Percentiles rank a stretch among this genome's conserved stretches.
These are phyloP conservation scores for Schizothecium vesticola DNA, from an alignment of 495 filamentous ascomycete genomes.

Conservation along the genomic window DNA sequence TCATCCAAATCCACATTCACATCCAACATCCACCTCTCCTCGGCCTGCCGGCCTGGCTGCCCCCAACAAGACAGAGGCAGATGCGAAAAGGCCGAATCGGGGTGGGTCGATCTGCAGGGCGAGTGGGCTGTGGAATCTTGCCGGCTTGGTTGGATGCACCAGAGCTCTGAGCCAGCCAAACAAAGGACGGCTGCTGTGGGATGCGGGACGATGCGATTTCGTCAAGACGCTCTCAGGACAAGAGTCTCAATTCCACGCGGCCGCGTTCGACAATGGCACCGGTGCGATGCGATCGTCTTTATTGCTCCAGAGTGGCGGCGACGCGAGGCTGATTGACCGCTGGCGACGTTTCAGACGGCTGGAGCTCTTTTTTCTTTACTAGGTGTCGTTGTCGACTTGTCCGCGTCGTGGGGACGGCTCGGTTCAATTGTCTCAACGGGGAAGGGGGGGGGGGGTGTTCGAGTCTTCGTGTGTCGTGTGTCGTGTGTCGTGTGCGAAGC, in stretches of 20 bases:
- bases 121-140: background rate
- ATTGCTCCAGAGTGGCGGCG: background rate
- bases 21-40: background rate
- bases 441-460: background rate
- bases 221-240: background rate
- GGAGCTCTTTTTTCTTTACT: background rate
- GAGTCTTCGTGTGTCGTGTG: slow-evolving; percentile 1
- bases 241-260: background rate
- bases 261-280: no score
- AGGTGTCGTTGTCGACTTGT: background rate
- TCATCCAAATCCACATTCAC: background rate
- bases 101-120: background rate
- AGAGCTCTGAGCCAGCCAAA: background rate
- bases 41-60: no score
- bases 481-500: slow-evolving; percentile 3
- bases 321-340: background rate
- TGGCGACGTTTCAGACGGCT: slow-evolving; percentile 9
- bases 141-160: background rate
- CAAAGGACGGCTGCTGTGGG: background rate
- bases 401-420: slow-evolving; percentile 4
- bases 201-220: background rate
- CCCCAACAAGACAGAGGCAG: background rate
- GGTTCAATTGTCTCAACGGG: background rate
- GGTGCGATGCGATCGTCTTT: background rate
- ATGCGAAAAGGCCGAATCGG: background rate